phyloP scores from a whole-genome alignment of 2,329 filamentous ascomycete genomes.

The Cercospora nicotianae region DNA sequence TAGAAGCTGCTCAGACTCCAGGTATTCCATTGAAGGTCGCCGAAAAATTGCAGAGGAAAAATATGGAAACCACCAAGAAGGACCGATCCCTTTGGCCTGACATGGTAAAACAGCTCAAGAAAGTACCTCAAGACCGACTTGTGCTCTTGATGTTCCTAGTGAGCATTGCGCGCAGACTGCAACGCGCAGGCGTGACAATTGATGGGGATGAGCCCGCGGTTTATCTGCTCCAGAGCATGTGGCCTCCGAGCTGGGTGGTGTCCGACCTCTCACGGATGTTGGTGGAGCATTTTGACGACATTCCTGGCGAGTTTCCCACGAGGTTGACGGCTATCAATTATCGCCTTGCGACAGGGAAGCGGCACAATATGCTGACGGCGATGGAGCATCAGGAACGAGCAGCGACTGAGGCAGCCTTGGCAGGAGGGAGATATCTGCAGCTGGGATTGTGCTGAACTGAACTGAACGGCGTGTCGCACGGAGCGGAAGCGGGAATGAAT shows the following conservation, averaged over 20 bases:
- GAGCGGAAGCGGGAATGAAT: neutral
- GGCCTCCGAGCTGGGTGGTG: slow-evolving; percentile 14
- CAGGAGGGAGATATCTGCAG: neutral
- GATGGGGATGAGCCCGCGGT: slow-evolving; percentile 18
- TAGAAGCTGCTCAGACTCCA: slow-evolving; percentile 7
- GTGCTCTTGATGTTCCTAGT: slow-evolving; percentile 24
- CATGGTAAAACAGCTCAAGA: slow-evolving; percentile 21
- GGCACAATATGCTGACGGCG: slow-evolving; percentile 10
- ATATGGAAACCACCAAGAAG: slow-evolving; percentile 12
- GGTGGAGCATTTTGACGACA: slow-evolving; percentile 20
- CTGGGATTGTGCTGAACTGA: neutral
- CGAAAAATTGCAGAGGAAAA: slow-evolving; percentile 18
- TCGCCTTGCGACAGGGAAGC: slow-evolving; percentile 14
- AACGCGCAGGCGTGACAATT: slow-evolving; percentile 14
- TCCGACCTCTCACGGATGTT: slow-evolving; percentile 18
- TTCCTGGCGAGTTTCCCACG: slow-evolving; percentile 20
- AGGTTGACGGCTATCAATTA: slow-evolving; percentile 20
- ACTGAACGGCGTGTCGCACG: neutral
- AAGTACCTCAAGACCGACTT: slow-evolving; percentile 20
- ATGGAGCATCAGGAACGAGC: slow-evolving; percentile 4
- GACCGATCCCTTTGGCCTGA: slow-evolving; percentile 16
- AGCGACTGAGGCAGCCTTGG: neutral
- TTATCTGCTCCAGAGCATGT: slow-evolving; percentile 19
- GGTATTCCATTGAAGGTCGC: slow-evolving; percentile 13
- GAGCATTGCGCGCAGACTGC: slow-evolving; percentile 18